Conservation (phyloP, 306 rosid species). For the Castanospermum australe region DNA sequence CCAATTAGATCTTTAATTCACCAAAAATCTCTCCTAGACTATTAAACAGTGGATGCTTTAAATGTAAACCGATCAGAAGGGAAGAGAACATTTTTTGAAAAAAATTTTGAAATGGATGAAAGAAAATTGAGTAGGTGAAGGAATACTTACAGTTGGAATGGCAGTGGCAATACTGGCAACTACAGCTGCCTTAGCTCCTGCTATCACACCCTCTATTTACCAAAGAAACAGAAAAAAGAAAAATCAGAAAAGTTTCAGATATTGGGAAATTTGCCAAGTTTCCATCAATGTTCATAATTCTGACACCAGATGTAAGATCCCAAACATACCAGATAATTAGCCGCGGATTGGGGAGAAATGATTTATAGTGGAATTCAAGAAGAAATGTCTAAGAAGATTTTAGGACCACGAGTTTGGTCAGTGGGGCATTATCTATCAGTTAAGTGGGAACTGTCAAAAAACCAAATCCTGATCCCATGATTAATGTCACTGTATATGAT, state of each 20-base stretch:
- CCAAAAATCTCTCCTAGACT: not conserved
- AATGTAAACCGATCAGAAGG: not conserved
- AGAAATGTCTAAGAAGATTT: not conserved
- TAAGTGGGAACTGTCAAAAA: constrained; percentile 1
- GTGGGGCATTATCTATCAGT: not conserved
- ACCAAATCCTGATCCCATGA: constrained; percentile 32
- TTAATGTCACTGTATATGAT: not conserved
- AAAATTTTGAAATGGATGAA: not conserved
- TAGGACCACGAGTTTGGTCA: not conserved
- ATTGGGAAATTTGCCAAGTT: not conserved
- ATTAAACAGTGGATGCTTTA: not conserved
- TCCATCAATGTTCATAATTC: not conserved
- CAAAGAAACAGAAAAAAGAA: not conserved
- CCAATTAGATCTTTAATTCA: not conserved
- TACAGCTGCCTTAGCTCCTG: constrained; percentile 86
- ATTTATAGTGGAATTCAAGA: not conserved
- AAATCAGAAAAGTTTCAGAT: not conserved
- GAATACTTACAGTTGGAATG: constrained; percentile 66
- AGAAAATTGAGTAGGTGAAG: not conserved
- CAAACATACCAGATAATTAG: not conserved
- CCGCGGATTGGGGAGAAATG: not conserved
- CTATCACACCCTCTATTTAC: constrained; percentile 69
- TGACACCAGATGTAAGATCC: not conserved
- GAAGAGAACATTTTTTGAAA: not conserved
- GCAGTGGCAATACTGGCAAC: constrained; percentile 76